Evolutionary conservation across 495 filamentous ascomycete species (phyloP).

Genomic region (Podospora bellae-mahoneyi): DNA sequence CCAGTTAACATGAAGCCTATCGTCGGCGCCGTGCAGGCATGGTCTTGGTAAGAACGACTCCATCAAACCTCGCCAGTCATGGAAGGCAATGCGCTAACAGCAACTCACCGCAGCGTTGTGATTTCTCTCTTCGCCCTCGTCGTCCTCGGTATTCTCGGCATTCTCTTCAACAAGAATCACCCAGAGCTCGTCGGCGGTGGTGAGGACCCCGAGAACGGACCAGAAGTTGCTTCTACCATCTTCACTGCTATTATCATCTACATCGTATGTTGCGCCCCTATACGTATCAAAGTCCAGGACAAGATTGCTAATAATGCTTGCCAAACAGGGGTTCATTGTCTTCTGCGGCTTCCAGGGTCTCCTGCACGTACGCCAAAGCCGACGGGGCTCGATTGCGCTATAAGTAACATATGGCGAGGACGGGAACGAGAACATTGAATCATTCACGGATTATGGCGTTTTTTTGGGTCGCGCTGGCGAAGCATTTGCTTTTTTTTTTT

Average conservation of each 20-base stretch:
- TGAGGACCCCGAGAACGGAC: constrained; percentile 69
- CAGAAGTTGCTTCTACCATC: constrained; percentile 73
- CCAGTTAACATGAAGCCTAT: constrained; percentile 78
- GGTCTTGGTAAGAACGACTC: constrained; percentile 68
- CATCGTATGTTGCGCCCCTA: constrained; percentile 53
- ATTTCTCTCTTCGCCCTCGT: constrained; percentile 85
- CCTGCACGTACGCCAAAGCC: constrained; percentile 71
- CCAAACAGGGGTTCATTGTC: constrained; percentile 70
- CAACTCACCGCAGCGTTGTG: constrained; percentile 59
- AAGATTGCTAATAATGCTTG: constrained; percentile 16
- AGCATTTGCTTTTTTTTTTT: constrained; percentile 11
- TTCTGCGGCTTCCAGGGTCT: constrained; percentile 86
- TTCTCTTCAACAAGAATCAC: constrained; percentile 72
- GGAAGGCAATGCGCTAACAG: background rate
- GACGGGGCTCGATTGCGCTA: constrained; percentile 78
- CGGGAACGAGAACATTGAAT: constrained; percentile 12
- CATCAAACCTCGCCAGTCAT: background rate
- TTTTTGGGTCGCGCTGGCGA: constrained; percentile 16
- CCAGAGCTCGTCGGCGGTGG: constrained; percentile 74
- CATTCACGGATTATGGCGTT: constrained; percentile 26
- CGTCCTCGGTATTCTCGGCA: constrained; percentile 78
- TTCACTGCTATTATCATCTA: constrained; percentile 86
- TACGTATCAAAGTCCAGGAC: background rate
- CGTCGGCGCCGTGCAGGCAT: constrained; percentile 84
- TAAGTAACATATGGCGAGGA: constrained; percentile 27